Base-by-base conservation (phyloP, 2,329 filamentous ascomycete species). In the Fusarium verticillioides region DNA sequence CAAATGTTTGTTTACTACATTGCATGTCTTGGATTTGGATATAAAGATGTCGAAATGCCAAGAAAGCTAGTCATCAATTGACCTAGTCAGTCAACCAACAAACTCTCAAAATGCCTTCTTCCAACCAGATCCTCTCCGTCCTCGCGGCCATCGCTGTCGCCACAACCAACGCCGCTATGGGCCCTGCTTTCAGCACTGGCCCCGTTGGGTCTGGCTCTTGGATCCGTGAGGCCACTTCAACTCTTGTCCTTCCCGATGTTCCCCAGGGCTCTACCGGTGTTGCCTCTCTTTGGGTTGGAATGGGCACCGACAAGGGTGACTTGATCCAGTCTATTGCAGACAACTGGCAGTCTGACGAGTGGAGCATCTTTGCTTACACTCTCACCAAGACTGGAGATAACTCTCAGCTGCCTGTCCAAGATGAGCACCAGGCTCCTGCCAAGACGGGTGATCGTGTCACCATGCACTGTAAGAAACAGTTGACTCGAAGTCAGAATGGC, bases 301-400 rank as follows among this genome's bases (percentile, higher is more conserved):
- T 86, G 84, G 84, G 84, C 8, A 86, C 84, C 9, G 83, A 82
- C 8, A 81, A 82, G n/a, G 84, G 83, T 30, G 82, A 86, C 63
- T 70, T 87, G 75, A 83, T 87, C 64, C 84, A 86, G 79, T 84
- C 84, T 8, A 84, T 86, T 34, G 81, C 83, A 59, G 84, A 85
- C 39, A 82, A 83, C 75, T 72, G 46, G 60, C n/a, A 68, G 23
- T 71, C 74, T 1, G 39, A 54, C 5, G 32, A 59, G n/a, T 87
- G 85, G 84, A 81, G 72, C 52, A 78, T 85, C 52, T 87, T 77
- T 69, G 84, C 82, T 10, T 85, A 85, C 73, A 85, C 84, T 1
- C 80, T 85, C 1, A 52, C 82, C 58, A 79, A 75, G 60, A 84
- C 82, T 1, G 75, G 78, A 69, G 74, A 73, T 7, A 70, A 69